Evolutionary conservation across 2,329 filamentous ascomycete species (phyloP).

Genomic region (Colletotrichum sp.): DNA sequence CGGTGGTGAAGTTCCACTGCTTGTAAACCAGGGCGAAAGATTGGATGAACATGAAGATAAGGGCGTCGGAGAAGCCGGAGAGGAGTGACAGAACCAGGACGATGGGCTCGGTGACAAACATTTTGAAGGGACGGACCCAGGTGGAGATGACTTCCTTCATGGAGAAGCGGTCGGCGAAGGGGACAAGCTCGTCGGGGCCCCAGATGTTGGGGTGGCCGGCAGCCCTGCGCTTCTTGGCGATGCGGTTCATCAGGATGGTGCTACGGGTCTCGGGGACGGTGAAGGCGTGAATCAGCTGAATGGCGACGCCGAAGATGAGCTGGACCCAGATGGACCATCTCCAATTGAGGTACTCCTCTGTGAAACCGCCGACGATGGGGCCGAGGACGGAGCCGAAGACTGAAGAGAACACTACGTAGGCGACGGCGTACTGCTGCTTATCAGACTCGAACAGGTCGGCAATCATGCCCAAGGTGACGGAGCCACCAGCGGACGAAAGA

Average conservation of each 20-base stretch:
- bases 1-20: slow-evolving; percentile 67
- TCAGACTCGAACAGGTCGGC: slow-evolving; percentile 77
- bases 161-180: slow-evolving; percentile 64
- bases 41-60: slow-evolving; percentile 81
- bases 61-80: slow-evolving; percentile 74
- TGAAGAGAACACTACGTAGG: slow-evolving; percentile 79
- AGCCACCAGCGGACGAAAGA: slow-evolving; percentile 74
- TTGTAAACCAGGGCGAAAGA: slow-evolving; percentile 71
- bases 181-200: slow-evolving; percentile 74
- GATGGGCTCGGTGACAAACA: slow-evolving; percentile 78
- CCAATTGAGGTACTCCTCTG: slow-evolving; percentile 71
- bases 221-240: slow-evolving; percentile 76
- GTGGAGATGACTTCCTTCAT: slow-evolving; percentile 59
- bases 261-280: slow-evolving; percentile 80
- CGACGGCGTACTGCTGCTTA: slow-evolving; percentile 76
- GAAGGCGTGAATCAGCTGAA: slow-evolving; percentile 71
- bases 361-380: slow-evolving; percentile 80
- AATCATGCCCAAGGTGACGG: slow-evolving; percentile 77
- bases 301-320: slow-evolving; percentile 75
- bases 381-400: slow-evolving; percentile 79
- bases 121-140: slow-evolving; percentile 71
- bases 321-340: slow-evolving; percentile 83
- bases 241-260: slow-evolving; percentile 78
- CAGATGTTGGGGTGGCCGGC: slow-evolving; percentile 67
- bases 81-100: slow-evolving; percentile 73